Base-by-base conservation (phyloP, 768 basidiomycete genomes). In the Hygrocybe punicea region DNA sequence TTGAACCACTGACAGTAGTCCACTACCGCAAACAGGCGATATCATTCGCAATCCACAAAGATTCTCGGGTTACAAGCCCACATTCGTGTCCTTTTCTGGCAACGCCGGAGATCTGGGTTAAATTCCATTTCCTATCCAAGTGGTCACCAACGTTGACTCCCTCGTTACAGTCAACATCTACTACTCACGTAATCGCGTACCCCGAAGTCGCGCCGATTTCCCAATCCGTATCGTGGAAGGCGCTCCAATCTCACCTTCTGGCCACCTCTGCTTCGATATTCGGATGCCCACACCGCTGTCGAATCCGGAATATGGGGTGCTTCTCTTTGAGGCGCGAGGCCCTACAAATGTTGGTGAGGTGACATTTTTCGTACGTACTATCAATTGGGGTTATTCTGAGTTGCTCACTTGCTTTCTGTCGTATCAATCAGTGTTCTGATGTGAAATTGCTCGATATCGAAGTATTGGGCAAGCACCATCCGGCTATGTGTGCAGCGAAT, bases 81-180 rank as follows among this genome's bases (percentile, higher is more conserved):
- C 57, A 17, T 58, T 58, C 51, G 33, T 53, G 17, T 58, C 57
- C 24, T 58, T 58, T 37, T 58, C 57, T 8, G 57, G 57, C 17
- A 58, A 52, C 39, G 51, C 57, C n/a, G 57, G 57, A 11, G 57
- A 58, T 37, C 33, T 58, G 39, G 57, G 57, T 58, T 10, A 7
- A 39, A 29, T 52, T n/a, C 39, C 29, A 17, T 47, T 24, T 36
- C 19, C 37, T 29, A 24, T 55, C n/a, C 8, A 17, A 45, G 34
- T 16, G 50, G 49, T 17, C 23, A 51, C 39, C 13, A 29, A 35
- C 19, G 50, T 57, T 17, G 33, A 44, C 23, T 52, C 11, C 8
- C 17, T 25, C 45, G n/a, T 13, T 21, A 4, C 42, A 58, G 57
- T 58, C 5, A 52, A 23, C 51, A 50, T 58, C 35, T 25, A 29